Base-by-base conservation (phyloP, 371 early-diverging fungal genomes). In the Conidiobolus incongruus region DNA sequence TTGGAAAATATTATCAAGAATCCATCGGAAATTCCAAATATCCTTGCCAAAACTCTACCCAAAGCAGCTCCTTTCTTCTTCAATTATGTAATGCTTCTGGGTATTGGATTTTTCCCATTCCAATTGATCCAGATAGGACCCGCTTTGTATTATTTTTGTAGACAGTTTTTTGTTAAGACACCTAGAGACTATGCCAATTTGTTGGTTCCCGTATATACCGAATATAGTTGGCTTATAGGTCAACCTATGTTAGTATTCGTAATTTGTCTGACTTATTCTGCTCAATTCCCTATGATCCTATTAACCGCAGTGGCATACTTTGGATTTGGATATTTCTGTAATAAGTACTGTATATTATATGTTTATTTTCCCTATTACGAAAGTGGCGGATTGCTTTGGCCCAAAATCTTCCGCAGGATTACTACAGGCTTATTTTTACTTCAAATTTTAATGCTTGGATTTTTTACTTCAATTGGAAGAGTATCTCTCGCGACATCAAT, bases 311-410 rank as follows among this genome's bases (percentile, higher is more conserved):
- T 74, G 2, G 47, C 81, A 2, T 91, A 82, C 53, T 93, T 72
- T 57, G 52, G 62, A 3, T 48, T 84, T 21, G 84, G 77, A 0
- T 65, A 77, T 30, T 58, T 74, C 10, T 68, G 77, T 1, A 80
- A 68, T 62, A 83, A 87, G 42, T 81, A 85, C 47, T 70, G 74
- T 44, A 60, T 76, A 37, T 59, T 77, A 33, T 86, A 78, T 52
- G 81, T 83, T 7, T 81, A 86, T 47, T 67, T 83, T 34, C 81
- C 79, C 5, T 64, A 72, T 3, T 85, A 81, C 46, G 90, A 88
- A 57, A 66, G 85, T 0, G 60, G 65, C 16, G 93, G 90, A 0
- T 59, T 64, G 38, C 66, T 66, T n/a, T 84, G 81, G 55, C 81
- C 84, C 1, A 63, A 73, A 43, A 73, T 76, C 35, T 75, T 77